Evolutionary conservation across 805 yeast genomes (phyloP), one percentile per base, ranked within the genome.

Genomic region (Myxozyma mucilagina): DNA sequence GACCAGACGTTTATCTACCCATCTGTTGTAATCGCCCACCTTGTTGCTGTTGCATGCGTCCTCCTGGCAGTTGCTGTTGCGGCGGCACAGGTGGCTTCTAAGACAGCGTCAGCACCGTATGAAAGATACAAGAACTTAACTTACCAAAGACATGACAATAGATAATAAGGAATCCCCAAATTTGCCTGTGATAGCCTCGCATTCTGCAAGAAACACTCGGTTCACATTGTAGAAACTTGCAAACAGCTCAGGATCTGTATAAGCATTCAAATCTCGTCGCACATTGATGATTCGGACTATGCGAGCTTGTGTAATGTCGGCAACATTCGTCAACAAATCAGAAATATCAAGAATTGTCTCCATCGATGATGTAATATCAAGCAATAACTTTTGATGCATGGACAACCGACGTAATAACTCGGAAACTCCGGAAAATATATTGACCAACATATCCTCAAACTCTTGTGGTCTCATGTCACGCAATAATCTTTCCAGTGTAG

Each of bases 171-270:
- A 85, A 32, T 84, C 79, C 13, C 80, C 73, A 7, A 82, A 79
- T 59, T 80, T 83, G 0, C 96, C 96, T 4, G 90, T 85, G 4
- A 92, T 82, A 13, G 84, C 79, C 72, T 94, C 98, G 72, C 96
- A 89, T 70, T 90, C 96, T 51, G 82, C 83, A 45, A 91, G 77
- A 71, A 92, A 92, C 24, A 86, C 78, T 0, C 86, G 82, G 58
- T 85, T 84, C 13, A 88, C 76, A 2, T 87, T 78, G 72, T 85
- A 90, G 54, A 90, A 80, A 60, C 84, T 77, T 50, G 89, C 69
- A 74, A 91, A 92, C 65, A 80, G 82, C n/a, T 81, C 80, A 8
- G 83, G 77, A 2, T 86, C 73, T 24, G 86, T 72, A 43, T 78
- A 80, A 0, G 89, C 82, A 13, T 84, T 84, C 64, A 87, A 84